Base-by-base conservation (phyloP, 1,284 basidiomycete genomes). In the Crucibulum parvulum region DNA sequence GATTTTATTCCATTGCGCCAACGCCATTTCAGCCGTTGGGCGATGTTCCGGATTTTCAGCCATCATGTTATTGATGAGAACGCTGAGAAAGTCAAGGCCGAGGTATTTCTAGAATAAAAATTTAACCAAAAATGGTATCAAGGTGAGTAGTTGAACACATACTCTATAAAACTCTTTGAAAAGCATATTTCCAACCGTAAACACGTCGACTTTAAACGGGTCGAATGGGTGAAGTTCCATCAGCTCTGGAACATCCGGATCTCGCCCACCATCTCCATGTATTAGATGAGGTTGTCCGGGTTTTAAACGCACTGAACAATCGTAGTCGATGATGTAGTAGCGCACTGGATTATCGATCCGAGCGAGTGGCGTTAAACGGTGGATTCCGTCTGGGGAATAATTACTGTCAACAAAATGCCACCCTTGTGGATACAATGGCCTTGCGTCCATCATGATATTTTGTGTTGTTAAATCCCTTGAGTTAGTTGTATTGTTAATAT, bases 361-460 rank as follows among this genome's bases (percentile, higher is more conserved):
- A 38, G 66, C 66, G 11, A 67, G 57, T 8, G 67, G 68, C 31
- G 53, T 55, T 37, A 72, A 62, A 36, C 56, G 58, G 18, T 65
- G 66, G 55, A 65, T 58, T 10, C 70, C 69, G 51, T 70, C 69
- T 4, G 66, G 67, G 52, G 67, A 64, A 55, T 60, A 68, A 39
- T 67, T 62, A 47, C 66, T 62, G 1, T 65, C 59, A 24, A 72
- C 67, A 47, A 72, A 72, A 62, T 76, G 74, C 71, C 71, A 74
- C 6, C 70, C 71, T 1, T 68, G 65, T 3, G 72, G 72, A 24
- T 72, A 59, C 37, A 76, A 67, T 1, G 72, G 55, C 37, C 65
- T 63, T 2, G 67, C 72, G 24, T 76, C 72, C 74, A 76, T 76
- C 71, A 76, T 75, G 50, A 76, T 74, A 54, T 74, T 73, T 34